Evolutionary conservation across 2,329 filamentous ascomycete species (phyloP), one percentile per base, ranked within the genome.

Genomic region (Cladobotryum protrusum): DNA sequence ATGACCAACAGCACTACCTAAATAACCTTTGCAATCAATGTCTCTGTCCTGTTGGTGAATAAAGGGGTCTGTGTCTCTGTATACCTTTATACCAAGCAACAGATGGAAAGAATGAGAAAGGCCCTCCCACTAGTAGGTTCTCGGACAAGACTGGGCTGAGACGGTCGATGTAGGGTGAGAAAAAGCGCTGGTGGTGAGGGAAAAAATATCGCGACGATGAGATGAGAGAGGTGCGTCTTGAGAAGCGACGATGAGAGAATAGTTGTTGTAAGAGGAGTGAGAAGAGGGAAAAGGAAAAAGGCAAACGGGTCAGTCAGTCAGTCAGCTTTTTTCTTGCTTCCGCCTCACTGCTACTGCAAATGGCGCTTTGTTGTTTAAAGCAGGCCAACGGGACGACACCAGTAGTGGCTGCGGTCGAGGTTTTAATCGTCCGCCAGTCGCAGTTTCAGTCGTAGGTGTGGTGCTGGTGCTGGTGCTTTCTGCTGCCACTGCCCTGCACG

Each of bases 341-440:
- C 19, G 29, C 40, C 14, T 45, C 32, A 41, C 12, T 41, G 36
- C 37, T 13, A 39, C 39, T 39, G 17, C 34, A 37, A 47, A 40
- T 35, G 42, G 39, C 33, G 41, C 34, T 39, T 49, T 49, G 52
- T 53, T 50, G 49, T 34, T 55, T 45, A 47, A 55, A 54, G 50
- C 62, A 59, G 55, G 53, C 55, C 47, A 49, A 45, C 53, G 37
- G 45, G 39, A 46, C 43, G 24, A 43, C 47, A 47, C 43, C 52
- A 48, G 54, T 43, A 55, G 53, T 48, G 52, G 52, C 56, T 58
- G 54, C 53, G 24, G 55, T 54, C 53, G 55, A 58, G 55, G 52
- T 52, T 54, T 55, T 54, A 53, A 55, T 53, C 52, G 53, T 54
- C 56, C 47, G 35, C 40, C 20, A 29, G 47, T 42, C 35, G 47